phyloP scores from a whole-genome alignment of 2,329 filamentous ascomycete genomes.

The Beauveria bassiana region DNA sequence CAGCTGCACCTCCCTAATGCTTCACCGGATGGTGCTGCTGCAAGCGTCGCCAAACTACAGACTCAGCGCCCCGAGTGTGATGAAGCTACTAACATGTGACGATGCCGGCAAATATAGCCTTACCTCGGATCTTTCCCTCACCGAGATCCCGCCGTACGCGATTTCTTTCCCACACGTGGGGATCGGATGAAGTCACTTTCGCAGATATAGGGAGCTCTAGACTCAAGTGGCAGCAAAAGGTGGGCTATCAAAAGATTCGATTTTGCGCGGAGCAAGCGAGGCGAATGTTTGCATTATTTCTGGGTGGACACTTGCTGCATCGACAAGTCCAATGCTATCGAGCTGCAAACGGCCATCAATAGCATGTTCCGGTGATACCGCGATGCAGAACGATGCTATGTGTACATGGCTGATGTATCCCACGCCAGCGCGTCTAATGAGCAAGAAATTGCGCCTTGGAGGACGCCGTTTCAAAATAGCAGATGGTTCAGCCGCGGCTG shows the following conservation, averaged over 20 bases:
- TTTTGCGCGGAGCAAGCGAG: slow-evolving; percentile 15
- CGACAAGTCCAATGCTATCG: slow-evolving; percentile 1
- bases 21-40: background rate
- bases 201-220: slow-evolving; percentile 15
- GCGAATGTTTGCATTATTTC: slow-evolving; percentile 14
- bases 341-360: slow-evolving; percentile 3
- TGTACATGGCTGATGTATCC: slow-evolving; percentile 18
- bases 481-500: slow-evolving; percentile 38
- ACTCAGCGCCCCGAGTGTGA: background rate
- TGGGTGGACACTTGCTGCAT: slow-evolving; percentile 26
- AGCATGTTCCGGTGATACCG: slow-evolving; percentile 20
- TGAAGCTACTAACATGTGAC: background rate
- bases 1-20: background rate
- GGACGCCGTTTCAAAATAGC: slow-evolving; percentile 1
- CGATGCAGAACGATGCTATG: slow-evolving; percentile 18
- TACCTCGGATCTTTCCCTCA: slow-evolving; percentile 16
- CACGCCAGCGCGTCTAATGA: background rate
- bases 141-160: slow-evolving; percentile 19
- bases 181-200: slow-evolving; percentile 21
- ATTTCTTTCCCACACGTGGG: slow-evolving; percentile 32
- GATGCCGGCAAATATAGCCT: background rate
- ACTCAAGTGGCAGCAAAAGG: background rate
- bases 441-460: background rate
- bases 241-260: slow-evolving; percentile 20
- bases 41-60: too few species aligned